Base-by-base conservation (phyloP, 345 rosid genomes). In the Erodium maritimum region DNA sequence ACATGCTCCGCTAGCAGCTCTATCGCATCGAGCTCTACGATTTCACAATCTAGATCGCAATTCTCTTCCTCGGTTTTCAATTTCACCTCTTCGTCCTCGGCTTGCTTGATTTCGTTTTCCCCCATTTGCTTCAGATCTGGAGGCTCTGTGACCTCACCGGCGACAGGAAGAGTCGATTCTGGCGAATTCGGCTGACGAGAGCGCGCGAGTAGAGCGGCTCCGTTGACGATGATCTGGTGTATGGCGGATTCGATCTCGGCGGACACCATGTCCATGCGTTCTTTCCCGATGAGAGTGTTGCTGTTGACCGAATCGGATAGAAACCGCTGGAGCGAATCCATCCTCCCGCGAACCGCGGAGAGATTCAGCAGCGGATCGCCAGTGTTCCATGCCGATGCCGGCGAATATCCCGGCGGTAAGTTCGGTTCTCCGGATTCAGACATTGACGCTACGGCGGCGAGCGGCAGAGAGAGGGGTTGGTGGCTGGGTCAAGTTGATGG, bases 1-100 rank as follows among this genome's bases (percentile, higher is more conserved):
- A 74, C 74, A 53, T 83, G 83, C 67, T 86, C 84, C 1, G 87
- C 82, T 17, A 83, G 68, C 29, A 86, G 59, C 75, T 83, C 85
- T 16, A 79, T 85, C 33, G 87, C 72, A 50, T 86, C 87, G 5
- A 79, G 68, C 76, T 86, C 87, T 57, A 81, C 67, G 13, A 80
- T 61, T 20, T 80, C 80, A 60, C 61, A 67, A 21, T 70, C 77
- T 23, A 5, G 45, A 3, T 65, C 82, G 12, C 34, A 33, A 5
- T 56, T 63, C 48, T 72, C 56, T 61, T 64, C 25, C 55, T 59
- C 66, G 23, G 59, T 50, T 4, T 57, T 61, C 55, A 57, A 42
- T 42, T 42, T 12, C 48, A 11, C 48, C 48, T 42, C 48, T 16
- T 42, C 48, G 48, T 11, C 48, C 48, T 3, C 14, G 3, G 48